Conservation (phyloP, 371 early-diverging fungal species). For the Globomyces sp. region DNA sequence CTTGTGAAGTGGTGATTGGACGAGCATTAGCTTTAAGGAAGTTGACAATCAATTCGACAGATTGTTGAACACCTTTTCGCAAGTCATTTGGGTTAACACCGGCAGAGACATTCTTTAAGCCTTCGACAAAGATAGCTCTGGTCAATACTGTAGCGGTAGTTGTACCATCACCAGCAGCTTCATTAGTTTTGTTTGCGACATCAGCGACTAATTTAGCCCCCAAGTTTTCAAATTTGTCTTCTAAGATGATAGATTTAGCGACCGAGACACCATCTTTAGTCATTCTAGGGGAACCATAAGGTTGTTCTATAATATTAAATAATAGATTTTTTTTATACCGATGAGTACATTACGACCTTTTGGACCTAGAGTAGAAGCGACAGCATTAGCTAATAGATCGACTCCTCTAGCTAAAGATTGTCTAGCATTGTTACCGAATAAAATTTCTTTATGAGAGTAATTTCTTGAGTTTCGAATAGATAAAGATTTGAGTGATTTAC, state of each 20-base stretch:
- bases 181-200: conserved; percentile 98
- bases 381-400: conserved; percentile 94
- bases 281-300: conserved; percentile 97
- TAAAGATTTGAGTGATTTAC: background rate
- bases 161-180: conserved; percentile 98
- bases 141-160: conserved; percentile 98
- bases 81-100: conserved; percentile 98
- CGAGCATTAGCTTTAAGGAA: conserved; percentile 62
- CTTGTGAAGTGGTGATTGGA: conserved; percentile 89
- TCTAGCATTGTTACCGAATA: conserved; percentile 94
- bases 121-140: conserved; percentile 97
- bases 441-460: conserved; percentile 83
- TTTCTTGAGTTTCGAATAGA: background rate
- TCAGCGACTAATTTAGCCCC: conserved; percentile 98
- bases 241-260: conserved; percentile 92
- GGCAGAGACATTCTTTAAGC: conserved; percentile 97
- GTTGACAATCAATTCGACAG: conserved; percentile 84
- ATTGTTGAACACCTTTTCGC: conserved; percentile 92
- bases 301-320: conserved; percentile 63
- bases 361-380: conserved; percentile 97
- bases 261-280: conserved; percentile 99
- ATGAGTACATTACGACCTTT: conserved; percentile 98
- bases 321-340: conserved; percentile 32
- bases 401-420: conserved; percentile 90
- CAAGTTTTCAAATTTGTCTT: conserved; percentile 95